Conservation (phyloP, 2,329 filamentous ascomycete genomes). For the Neodidymelliopsis sp. region DNA sequence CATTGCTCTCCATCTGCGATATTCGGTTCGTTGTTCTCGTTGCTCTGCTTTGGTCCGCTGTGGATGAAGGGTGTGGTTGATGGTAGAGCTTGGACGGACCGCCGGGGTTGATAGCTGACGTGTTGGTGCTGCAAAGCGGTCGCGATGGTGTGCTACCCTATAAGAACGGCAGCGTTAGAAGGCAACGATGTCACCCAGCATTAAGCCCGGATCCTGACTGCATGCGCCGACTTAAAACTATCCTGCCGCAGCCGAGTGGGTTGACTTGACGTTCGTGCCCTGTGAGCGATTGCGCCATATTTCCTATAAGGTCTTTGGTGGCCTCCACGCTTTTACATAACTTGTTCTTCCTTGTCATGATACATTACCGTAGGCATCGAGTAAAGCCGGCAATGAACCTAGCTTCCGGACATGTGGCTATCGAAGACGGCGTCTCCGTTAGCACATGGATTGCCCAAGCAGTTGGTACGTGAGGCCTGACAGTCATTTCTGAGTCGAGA, state of each 20-base stretch:
- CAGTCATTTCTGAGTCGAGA: slow-evolving; percentile 3
- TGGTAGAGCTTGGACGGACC: slow-evolving; percentile 26
- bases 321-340: slow-evolving; percentile 37
- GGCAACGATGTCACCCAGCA: slow-evolving; percentile 25
- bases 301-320: slow-evolving; percentile 12
- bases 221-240: slow-evolving; percentile 30
- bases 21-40: slow-evolving; percentile 13
- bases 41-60: slow-evolving; percentile 5
- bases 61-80: slow-evolving; percentile 23
- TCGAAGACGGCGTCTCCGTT: not conserved
- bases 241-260: slow-evolving; percentile 17
- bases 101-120: slow-evolving; percentile 29
- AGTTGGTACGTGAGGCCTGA: not conserved
- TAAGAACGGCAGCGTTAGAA: slow-evolving; percentile 31
- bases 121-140: slow-evolving; percentile 28
- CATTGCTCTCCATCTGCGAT: slow-evolving; percentile 50
- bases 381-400: not conserved
- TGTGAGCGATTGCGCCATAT: slow-evolving; percentile 33
- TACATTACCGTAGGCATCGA: slow-evolving; percentile 5
- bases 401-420: not conserved
- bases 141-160: slow-evolving; percentile 38
- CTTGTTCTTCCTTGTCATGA: slow-evolving; percentile 1
- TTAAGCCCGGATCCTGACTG: slow-evolving; percentile 24
- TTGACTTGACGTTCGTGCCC: slow-evolving; percentile 23
- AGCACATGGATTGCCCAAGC: not conserved